These are phyloP conservation scores for Tetragonia tetragonoides DNA, from an alignment of 148 eudicot species.

Conservation along the genomic window DNA sequence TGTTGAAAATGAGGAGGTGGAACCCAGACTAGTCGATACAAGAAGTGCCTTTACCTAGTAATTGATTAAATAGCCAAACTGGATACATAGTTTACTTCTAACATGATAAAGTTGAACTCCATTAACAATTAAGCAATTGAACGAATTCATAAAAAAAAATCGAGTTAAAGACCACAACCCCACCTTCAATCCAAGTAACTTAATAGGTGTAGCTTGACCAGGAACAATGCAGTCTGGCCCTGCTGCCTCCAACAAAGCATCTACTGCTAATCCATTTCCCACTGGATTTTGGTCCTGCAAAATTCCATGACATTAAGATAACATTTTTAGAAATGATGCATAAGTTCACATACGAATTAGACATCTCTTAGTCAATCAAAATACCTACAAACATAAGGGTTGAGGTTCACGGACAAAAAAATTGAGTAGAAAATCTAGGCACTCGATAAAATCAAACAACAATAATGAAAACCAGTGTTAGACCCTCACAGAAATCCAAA, in stretches of 20 bases:
- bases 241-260: slow-evolving; percentile 85
- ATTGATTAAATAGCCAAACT: slow-evolving; percentile 4
- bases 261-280: slow-evolving; percentile 71
- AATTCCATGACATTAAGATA: neutral
- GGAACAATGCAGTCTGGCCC: slow-evolving; percentile 98
- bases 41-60: neutral
- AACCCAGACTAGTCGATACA: neutral
- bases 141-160: neutral
- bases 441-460: neutral
- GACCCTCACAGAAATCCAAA: neutral
- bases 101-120: neutral
- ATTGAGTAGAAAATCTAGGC: neutral
- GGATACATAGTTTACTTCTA: neutral
- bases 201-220: slow-evolving; percentile 75
- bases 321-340: neutral
- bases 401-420: too few relatives aligned
- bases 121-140: neutral
- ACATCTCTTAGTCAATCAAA: too few relatives aligned
- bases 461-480: neutral
- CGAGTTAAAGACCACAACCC: neutral
- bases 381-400: too few relatives aligned
- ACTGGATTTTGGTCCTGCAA: slow-evolving; percentile 78
- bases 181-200: slow-evolving; percentile 91
- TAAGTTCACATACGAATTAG: neutral
- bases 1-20: neutral